A percentile compares a stretch with the other conserved stretches of the same genome.
Conservation (phyloP, 345 rosid genomes). For the Salix exigua region DNA sequence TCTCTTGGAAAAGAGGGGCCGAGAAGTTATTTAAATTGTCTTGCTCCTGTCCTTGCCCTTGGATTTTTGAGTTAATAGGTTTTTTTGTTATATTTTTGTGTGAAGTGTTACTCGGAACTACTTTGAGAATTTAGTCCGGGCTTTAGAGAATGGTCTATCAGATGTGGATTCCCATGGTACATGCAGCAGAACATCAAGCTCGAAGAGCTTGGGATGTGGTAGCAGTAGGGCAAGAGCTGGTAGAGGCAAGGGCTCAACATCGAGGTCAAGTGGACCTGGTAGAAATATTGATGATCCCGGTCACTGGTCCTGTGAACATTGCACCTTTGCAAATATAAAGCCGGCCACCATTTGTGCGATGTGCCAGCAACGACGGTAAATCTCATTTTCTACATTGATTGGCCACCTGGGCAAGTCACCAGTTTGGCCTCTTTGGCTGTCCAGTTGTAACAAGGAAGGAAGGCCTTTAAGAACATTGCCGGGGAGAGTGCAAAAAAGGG, state of each 20-base stretch:
- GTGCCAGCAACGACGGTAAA: slow-evolving; percentile 54
- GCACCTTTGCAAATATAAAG: slow-evolving; percentile 59
- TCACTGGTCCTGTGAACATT: slow-evolving; percentile 76
- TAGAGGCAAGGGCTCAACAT: slow-evolving; percentile 50
- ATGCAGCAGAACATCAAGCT: slow-evolving; percentile 46
- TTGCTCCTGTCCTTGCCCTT: background rate
- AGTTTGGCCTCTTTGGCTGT: slow-evolving; percentile 5
- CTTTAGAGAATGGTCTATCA: slow-evolving; percentile 75
- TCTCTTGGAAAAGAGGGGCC: background rate
- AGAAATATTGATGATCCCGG: slow-evolving; percentile 43
- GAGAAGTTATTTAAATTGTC: background rate
- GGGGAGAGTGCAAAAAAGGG: background rate
- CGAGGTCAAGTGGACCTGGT: slow-evolving; percentile 49
- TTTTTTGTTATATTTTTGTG: no score
- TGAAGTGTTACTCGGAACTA: slow-evolving; percentile 75
- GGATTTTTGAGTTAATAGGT: background rate
- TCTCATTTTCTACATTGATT: background rate
- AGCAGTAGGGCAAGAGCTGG: slow-evolving; percentile 21
- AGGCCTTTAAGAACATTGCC: background rate
- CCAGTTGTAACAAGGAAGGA: background rate
- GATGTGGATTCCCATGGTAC: slow-evolving; percentile 60
- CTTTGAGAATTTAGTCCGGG: slow-evolving; percentile 79
- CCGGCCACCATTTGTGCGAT: slow-evolving; percentile 60
- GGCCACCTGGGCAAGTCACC: background rate
- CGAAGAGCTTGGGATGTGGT: slow-evolving; percentile 40